These are phyloP conservation scores for Podospora tetraspora DNA, from an alignment of 495 filamentous ascomycete species.

Conservation along the genomic window DNA sequence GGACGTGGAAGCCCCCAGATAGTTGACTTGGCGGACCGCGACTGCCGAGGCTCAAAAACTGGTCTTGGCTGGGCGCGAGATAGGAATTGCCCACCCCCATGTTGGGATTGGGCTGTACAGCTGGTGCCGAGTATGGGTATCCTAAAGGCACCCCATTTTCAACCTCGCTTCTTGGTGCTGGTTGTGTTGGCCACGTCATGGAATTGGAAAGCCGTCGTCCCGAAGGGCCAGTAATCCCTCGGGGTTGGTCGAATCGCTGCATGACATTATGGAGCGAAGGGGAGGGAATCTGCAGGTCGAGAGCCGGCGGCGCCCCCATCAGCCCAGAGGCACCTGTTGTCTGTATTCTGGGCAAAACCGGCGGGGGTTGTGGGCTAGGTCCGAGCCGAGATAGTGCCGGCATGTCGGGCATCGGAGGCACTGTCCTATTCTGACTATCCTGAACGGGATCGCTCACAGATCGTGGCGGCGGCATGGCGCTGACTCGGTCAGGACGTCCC, in stretches of 20 bases:
- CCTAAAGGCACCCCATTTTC: slow-evolving; percentile 20
- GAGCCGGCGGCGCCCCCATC: slow-evolving; percentile 14
- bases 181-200: slow-evolving; percentile 42
- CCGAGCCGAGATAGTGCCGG: slow-evolving; percentile 2
- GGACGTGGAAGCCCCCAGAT: slow-evolving; percentile 32
- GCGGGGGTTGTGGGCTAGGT: slow-evolving; percentile 1
- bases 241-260: slow-evolving; percentile 11
- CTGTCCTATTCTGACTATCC: neutral
- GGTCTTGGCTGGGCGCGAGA: slow-evolving; percentile 28
- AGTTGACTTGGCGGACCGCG: slow-evolving; percentile 23
- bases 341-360: slow-evolving; percentile 10
- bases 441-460: slow-evolving; percentile 16
- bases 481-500: slow-evolving; percentile 9
- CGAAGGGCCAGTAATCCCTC: slow-evolving; percentile 14
- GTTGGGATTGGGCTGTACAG: slow-evolving; percentile 24
- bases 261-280: slow-evolving; percentile 18
- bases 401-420: neutral
- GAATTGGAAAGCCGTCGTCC: slow-evolving; percentile 35
- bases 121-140: slow-evolving; percentile 42
- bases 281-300: slow-evolving; percentile 26
- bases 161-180: slow-evolving; percentile 14
- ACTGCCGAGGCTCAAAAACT: slow-evolving; percentile 24
- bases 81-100: slow-evolving; percentile 29
- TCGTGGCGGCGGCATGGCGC: slow-evolving; percentile 13
- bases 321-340: slow-evolving; percentile 10